Evolutionary conservation across 2,329 filamentous ascomycete genomes (phyloP).

Genomic region (Diaporthe vaccinii): DNA sequence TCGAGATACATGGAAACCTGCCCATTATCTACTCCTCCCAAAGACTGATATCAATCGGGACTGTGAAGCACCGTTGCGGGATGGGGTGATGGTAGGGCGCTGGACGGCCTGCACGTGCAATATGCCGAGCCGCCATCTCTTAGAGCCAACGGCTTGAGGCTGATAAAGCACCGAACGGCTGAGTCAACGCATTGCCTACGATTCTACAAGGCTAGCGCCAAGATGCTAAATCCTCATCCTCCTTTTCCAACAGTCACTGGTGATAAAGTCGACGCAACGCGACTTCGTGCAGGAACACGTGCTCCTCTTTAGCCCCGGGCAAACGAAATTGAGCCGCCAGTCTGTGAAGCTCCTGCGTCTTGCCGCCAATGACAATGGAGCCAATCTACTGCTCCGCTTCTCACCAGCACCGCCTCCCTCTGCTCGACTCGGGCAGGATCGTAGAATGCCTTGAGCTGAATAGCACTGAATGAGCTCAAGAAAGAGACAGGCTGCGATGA

Average conservation of each 20-base stretch:
- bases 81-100: neutral
- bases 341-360: neutral
- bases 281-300: neutral
- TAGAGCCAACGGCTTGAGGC: neutral
- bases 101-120: neutral
- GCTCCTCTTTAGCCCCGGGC: neutral
- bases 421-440: neutral
- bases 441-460: neutral
- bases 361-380: neutral
- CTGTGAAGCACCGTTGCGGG: neutral
- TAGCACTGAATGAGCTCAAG: neutral
- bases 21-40: too few relatives aligned
- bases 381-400: neutral
- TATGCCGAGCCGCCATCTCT: neutral
- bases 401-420: neutral
- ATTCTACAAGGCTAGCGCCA: neutral
- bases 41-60: neutral
- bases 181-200: slow-evolving; percentile 2
- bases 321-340: neutral
- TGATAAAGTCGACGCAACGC: neutral
- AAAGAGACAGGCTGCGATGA: neutral
- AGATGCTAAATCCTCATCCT: neutral
- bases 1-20: too few relatives aligned
- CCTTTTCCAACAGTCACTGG: neutral
- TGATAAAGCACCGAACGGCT: slow-evolving; percentile 1